phyloP scores from a whole-genome alignment of 129 eudicot species.

The Oenanthe sinensis region DNA sequence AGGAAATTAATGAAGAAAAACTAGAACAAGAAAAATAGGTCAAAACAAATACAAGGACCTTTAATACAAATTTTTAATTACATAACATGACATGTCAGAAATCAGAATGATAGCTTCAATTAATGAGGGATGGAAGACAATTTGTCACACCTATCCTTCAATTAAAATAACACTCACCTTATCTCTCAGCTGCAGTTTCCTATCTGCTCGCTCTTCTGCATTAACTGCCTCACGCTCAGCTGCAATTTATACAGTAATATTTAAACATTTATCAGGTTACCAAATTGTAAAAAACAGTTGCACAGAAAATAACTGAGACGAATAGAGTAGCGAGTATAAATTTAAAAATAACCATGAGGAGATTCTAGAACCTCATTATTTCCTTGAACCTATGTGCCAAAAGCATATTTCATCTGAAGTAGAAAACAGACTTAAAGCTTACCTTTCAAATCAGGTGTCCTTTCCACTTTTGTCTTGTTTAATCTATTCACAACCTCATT shows the following conservation, averaged over 20 bases:
- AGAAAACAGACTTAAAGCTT: background rate
- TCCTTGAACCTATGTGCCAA: background rate
- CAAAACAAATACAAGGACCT: background rate
- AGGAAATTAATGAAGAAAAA: background rate
- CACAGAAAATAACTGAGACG: background rate
- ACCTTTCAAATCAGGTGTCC: slow-evolving; percentile 91
- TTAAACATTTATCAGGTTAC: background rate
- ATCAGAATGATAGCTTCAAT: background rate
- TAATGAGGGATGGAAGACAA: background rate
- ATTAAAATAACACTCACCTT: slow-evolving; percentile 32
- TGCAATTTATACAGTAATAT: slow-evolving; percentile 22
- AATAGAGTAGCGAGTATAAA: background rate
- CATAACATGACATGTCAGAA: background rate
- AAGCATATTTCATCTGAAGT: background rate
- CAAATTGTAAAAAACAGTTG: background rate
- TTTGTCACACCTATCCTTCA: background rate
- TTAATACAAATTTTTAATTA: background rate
- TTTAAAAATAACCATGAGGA: background rate
- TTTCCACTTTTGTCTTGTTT: slow-evolving; percentile 90
- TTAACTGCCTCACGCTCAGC: slow-evolving; percentile 91
- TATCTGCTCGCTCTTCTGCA: slow-evolving; percentile 95
- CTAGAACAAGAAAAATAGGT: background rate
- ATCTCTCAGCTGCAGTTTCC: slow-evolving; percentile 79
- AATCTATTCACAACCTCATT: slow-evolving; percentile 90
- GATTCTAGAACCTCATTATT: background rate